These are phyloP conservation scores for Phylloporus sp. DNA, from an alignment of 768 basidiomycete species.

Conservation along the genomic window DNA sequence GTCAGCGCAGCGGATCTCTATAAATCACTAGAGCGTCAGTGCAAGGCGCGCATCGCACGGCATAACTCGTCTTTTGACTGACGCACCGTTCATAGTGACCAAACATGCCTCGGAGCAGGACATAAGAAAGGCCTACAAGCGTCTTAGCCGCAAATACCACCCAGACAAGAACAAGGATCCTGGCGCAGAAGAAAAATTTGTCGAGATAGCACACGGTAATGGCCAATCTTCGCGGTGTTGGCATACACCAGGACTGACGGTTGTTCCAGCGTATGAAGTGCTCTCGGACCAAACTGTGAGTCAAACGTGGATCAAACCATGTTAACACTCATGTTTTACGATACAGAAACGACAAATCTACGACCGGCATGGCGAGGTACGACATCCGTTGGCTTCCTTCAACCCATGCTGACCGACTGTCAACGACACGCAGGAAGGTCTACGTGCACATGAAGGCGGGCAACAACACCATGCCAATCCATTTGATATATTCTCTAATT, in stretches of 20 bases:
- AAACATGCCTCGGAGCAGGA: conserved; percentile 81
- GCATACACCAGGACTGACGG: conserved; percentile 4
- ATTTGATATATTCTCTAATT: conserved; percentile 89
- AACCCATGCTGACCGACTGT: conserved; percentile 4
- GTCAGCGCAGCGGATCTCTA: conserved; percentile 68
- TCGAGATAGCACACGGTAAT: conserved; percentile 85
- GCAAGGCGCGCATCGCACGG: conserved; percentile 29
- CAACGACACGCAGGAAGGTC: conserved; percentile 58
- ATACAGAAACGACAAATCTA: conserved; percentile 86
- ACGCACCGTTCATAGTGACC: conserved; percentile 42
- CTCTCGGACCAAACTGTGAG: conserved; percentile 78
- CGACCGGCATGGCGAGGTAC: conserved; percentile 86
- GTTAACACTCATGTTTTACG: background rate
- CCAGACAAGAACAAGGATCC: conserved; percentile 94
- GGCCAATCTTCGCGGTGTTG: conserved; percentile 1
- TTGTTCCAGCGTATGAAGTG: conserved; percentile 78
- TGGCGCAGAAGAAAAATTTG: conserved; percentile 79
- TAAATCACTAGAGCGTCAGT: conserved; percentile 75
- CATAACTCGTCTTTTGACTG: conserved; percentile 18
- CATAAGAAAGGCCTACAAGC: conserved; percentile 89
- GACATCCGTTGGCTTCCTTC: conserved; percentile 7
- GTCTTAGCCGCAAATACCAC: conserved; percentile 81
- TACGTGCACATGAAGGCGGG: conserved; percentile 89
- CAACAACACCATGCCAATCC: conserved; percentile 73
- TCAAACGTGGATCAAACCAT: background rate